A percentile compares a stretch with the other conserved stretches of the same genome.
These are phyloP conservation scores for Xylaria curta DNA, from an alignment of 495 filamentous ascomycete species.

Conservation along the genomic window DNA sequence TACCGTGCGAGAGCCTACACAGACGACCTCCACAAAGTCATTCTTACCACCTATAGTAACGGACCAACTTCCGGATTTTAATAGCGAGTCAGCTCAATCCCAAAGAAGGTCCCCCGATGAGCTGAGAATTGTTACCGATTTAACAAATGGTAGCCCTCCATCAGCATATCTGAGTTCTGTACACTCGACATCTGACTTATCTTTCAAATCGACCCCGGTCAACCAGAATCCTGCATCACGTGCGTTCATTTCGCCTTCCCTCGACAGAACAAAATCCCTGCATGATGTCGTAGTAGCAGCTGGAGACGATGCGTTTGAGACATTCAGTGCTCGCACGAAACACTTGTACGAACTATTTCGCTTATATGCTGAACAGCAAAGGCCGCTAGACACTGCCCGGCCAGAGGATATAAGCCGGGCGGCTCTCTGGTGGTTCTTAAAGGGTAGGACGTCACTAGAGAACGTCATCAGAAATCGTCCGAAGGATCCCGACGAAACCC, in stretches of 20 bases:
- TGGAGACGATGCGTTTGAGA: constrained; percentile 68
- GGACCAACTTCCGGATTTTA: constrained; percentile 34
- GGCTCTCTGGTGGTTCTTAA: constrained; percentile 87
- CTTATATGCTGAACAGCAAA: constrained; percentile 72
- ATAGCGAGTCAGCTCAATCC: constrained; percentile 28
- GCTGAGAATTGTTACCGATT: constrained; percentile 27
- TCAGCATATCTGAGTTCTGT: constrained; percentile 34
- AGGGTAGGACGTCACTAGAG: constrained; percentile 76
- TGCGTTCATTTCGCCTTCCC: constrained; percentile 33
- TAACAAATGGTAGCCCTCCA: constrained; percentile 32
- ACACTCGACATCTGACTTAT: constrained; percentile 36
- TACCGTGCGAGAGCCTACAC: constrained; percentile 19
- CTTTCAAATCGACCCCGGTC: constrained; percentile 39
- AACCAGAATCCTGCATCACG: constrained; percentile 34
- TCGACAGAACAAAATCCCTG: constrained; percentile 38
- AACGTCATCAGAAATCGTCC: constrained; percentile 68
- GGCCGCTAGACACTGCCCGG: constrained; percentile 63
- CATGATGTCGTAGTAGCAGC: constrained; percentile 48
- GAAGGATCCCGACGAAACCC: constrained; percentile 50
- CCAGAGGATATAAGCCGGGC: constrained; percentile 71
- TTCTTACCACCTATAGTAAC: constrained; percentile 34
- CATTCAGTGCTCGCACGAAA: constrained; percentile 69
- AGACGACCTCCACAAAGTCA: constrained; percentile 26
- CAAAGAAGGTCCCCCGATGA: constrained; percentile 38
- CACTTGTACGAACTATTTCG: constrained; percentile 73